phyloP scores from a whole-genome alignment of 176 grass and related monocot species.

The Calamus simplicifolius region DNA sequence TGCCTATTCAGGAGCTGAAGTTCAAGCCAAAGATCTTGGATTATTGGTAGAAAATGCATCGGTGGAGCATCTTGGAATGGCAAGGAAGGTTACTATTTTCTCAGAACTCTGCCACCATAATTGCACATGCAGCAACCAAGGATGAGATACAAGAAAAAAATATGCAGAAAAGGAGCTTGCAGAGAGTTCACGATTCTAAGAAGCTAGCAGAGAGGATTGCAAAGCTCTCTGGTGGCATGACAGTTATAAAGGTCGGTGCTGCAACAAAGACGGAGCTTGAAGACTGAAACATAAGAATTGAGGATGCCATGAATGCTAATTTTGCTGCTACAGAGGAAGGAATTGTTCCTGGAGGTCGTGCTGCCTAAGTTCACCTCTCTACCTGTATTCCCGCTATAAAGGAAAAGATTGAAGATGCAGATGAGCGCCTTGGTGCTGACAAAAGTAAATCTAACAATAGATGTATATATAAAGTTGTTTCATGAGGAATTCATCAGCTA shows the following conservation, averaged over 20 bases:
- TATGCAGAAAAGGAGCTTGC: conserved; percentile 79
- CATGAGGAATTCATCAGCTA: no score
- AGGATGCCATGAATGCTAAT: conserved; percentile 90
- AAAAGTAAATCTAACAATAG: conserved; percentile 46
- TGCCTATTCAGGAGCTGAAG: conserved; percentile 62
- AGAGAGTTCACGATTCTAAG: conserved; percentile 75
- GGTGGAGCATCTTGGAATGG: conserved; percentile 71
- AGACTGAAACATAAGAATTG: conserved; percentile 82
- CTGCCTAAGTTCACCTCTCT: conserved; percentile 79
- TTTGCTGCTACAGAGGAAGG: conserved; percentile 95
- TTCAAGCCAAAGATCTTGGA: conserved; percentile 86
- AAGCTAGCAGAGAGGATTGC: conserved; percentile 94
- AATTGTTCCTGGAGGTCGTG: conserved; percentile 83
- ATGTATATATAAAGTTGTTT: no score
- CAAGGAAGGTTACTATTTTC: conserved; percentile 76
- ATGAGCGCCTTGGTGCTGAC: conserved; percentile 86
- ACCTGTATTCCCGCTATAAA: conserved; percentile 64
- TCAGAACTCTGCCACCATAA: conserved; percentile 62
- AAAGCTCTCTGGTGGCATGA: conserved; percentile 85
- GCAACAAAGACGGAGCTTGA: conserved; percentile 84
- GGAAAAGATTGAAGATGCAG: conserved; percentile 71
- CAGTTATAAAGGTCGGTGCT: conserved; percentile 89
- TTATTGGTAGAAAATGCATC: conserved; percentile 61
- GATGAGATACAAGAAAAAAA: conserved; percentile 87
- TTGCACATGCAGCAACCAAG: conserved; percentile 76